A percentile compares a stretch with the other conserved stretches of the same genome.
phyloP scores from a whole-genome alignment of 2,329 filamentous ascomycete species.

The Lithohypha guttulata region DNA sequence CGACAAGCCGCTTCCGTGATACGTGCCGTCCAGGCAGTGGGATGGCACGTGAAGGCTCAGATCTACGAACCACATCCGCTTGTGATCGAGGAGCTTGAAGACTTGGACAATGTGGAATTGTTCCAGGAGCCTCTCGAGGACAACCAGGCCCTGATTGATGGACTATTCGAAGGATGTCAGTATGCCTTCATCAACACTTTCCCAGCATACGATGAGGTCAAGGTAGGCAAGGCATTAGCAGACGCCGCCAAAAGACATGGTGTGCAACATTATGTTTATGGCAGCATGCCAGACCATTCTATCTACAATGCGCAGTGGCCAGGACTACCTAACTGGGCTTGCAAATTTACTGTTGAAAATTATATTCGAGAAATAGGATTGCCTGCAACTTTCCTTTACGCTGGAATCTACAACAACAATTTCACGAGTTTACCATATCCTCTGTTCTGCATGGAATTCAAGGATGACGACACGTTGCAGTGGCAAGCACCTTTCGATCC shows the following conservation, averaged over 20 bases:
- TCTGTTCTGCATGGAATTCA: conserved; percentile 87
- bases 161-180: conserved; percentile 73
- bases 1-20: conserved; percentile 93
- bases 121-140: conserved; percentile 57
- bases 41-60: conserved; percentile 87
- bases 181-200: conserved; percentile 97
- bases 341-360: conserved; percentile 85
- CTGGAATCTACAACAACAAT: conserved; percentile 98
- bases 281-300: conserved; percentile 91
- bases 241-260: conserved; percentile 71
- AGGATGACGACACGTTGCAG: conserved; percentile 71
- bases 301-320: conserved; percentile 68
- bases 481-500: conserved; percentile 94
- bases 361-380: conserved; percentile 75
- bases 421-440: conserved; percentile 90
- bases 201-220: conserved; percentile 77
- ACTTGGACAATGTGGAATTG: conserved; percentile 69
- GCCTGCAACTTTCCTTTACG: conserved; percentile 86
- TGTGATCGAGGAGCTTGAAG: conserved; percentile 74
- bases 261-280: conserved; percentile 88
- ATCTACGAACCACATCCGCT: conserved; percentile 77
- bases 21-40: conserved; percentile 83
- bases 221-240: conserved; percentile 77
- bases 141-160: conserved; percentile 60
- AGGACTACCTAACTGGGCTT: conserved; percentile 77